Percentiles rank a stretch among this genome's conserved stretches.
Conservation (phyloP, 192 early-diverging fungal species). For the Allomyces javanicus region DNA sequence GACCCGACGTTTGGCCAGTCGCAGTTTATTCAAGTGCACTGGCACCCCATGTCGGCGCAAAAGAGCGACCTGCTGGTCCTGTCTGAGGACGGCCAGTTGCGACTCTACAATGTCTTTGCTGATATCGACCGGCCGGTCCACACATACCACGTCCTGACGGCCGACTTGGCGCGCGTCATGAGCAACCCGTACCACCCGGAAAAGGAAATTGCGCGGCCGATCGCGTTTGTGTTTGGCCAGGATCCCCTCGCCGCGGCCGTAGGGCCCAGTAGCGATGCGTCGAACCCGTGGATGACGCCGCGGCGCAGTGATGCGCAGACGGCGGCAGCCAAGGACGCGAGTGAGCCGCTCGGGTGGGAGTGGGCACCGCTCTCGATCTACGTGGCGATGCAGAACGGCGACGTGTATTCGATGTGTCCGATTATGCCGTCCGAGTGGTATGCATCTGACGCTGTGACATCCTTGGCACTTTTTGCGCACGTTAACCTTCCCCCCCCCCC, state of each 20-base stretch:
- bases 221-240: constrained; percentile 34
- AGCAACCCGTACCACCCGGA: not conserved
- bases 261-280: not conserved
- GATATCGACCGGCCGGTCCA: not conserved
- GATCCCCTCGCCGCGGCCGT: not conserved
- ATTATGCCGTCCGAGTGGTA: constrained; percentile 48
- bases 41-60: constrained; percentile 61
- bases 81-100: constrained; percentile 35
- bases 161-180: not conserved
- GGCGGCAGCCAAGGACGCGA: constrained; percentile 4
- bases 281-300: constrained; percentile 12
- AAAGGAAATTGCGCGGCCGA: not conserved
- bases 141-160: not conserved
- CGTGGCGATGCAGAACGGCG: constrained; percentile 42
- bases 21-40: constrained; percentile 32
- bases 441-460: not conserved
- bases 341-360: constrained; percentile 8
- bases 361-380: constrained; percentile 59
- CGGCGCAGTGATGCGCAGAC: constrained; percentile 25
- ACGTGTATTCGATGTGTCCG: constrained; percentile 58
- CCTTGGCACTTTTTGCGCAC: not conserved
- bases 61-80: constrained; percentile 49
- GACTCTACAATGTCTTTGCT: constrained; percentile 10
- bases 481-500: too few relatives aligned
- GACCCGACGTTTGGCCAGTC: not conserved